Evolutionary conservation across 2,329 filamentous ascomycete species (phyloP), one percentile per base, ranked within the genome.

Genomic region (Pezicula radicicola): DNA sequence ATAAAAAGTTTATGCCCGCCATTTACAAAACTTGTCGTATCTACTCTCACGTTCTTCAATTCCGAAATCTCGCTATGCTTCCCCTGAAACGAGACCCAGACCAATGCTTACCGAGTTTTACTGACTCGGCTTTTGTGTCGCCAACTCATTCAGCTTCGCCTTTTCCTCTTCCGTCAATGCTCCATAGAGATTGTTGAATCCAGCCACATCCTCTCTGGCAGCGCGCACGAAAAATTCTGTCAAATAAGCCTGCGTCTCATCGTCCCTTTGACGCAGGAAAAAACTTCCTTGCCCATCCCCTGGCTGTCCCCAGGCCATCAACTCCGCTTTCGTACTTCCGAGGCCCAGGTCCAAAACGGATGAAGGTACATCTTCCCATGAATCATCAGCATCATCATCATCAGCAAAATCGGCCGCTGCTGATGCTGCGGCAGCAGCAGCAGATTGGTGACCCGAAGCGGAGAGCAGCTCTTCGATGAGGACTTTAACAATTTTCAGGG

Each of bases 401-500:
- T 83, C 77, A 10, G 76, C 77, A 49, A 72, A 59, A 64, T 75
- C 79, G 6, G 81, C 77, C 0, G 83, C 83, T 0, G 82, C 80
- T 0, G 84, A 85, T 0, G 83, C 81, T 2, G 74, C 75, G 3
- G 77, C 72, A 40, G 83, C 81, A 1, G 85, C 76, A 47, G 84
- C 79, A 46, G 74, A 74, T 54, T 76, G 72, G n/a, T 73, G 72
- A 21, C 89, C 90, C 4, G 89, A 86, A 2, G 91, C 90, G 0
- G 89, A 91, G 6, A 89, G 77, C 3, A 99, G 82, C 72, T 99
- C 94, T 66, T 96, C 91, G 44, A 97, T 87, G 8, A 99, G 82
- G 4, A 97, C 87, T 75, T 99, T 99, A 71, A 97, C 75, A 55
- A 99, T 97, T 75, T 99, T 99, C 65, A 99, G 80, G 1, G 90